phyloP scores from a whole-genome alignment of 306 rosid species.

The Neltuma alba region DNA sequence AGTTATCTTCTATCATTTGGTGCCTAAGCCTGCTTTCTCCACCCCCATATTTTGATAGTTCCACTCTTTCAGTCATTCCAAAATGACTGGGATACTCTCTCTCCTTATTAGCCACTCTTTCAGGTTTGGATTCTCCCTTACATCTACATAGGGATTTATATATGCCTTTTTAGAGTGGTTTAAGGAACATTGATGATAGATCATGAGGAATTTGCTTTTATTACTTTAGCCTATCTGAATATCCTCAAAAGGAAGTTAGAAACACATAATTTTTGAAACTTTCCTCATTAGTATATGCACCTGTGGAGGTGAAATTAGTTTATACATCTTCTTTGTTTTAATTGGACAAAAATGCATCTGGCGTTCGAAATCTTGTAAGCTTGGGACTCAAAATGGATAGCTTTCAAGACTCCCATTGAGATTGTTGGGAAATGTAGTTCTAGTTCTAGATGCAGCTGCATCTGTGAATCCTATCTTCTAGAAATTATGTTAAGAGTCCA shows the following conservation, averaged over 20 bases:
- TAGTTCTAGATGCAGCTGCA: slow-evolving; percentile 8
- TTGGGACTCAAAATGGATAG: not conserved
- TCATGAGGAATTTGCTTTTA: not conserved
- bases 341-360: not conserved
- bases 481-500: slow-evolving; percentile 7
- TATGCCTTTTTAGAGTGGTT: slow-evolving; percentile 3
- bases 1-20: not conserved
- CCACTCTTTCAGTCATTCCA: not conserved
- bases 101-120: not conserved
- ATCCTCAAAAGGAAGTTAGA: not conserved
- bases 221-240: not conserved
- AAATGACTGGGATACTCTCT: not conserved
- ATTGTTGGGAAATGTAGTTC: not conserved
- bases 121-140: not conserved
- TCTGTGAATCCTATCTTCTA: not conserved
- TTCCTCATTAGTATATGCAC: not conserved
- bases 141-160: not conserved
- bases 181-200: not conserved
- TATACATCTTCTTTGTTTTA: not conserved
- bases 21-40: not conserved
- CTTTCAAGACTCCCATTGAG: not conserved
- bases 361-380: not conserved
- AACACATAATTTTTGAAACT: not conserved
- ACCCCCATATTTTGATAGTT: not conserved
- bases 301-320: not conserved